Percentiles rank a stretch among this genome's conserved stretches.
Evolutionary conservation across 352 stramenopile species (phyloP).

Genomic region (Lagenidium giganteum): DNA sequence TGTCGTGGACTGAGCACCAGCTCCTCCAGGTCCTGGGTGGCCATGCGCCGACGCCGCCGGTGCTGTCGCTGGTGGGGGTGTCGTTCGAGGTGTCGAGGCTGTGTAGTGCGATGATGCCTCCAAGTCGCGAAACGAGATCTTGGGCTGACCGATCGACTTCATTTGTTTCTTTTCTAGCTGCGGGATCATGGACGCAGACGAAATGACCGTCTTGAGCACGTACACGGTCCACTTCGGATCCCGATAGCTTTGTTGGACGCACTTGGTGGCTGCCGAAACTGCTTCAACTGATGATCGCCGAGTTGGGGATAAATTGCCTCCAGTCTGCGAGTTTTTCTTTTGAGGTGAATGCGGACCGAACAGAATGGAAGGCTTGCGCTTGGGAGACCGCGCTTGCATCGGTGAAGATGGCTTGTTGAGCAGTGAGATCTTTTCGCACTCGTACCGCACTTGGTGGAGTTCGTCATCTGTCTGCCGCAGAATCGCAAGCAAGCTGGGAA

Average conservation of each 20-base stretch:
- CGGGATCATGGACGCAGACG: conserved; percentile 54
- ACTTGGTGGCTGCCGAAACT: conserved; percentile 27
- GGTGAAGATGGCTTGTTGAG: no score
- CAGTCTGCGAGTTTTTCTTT: no score
- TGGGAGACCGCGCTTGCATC: no score
- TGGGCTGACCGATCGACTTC: conserved; percentile 37
- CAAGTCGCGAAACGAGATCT: conserved; percentile 41
- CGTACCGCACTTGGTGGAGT: conserved; percentile 67
- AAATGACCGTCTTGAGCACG: conserved; percentile 62
- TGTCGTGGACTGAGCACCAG: no score
- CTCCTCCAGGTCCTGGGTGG: no score
- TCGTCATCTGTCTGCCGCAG: conserved; percentile 53
- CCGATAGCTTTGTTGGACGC: conserved; percentile 46
- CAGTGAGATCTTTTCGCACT: conserved; percentile 65
- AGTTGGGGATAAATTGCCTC: neutral
- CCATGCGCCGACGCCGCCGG: no score
- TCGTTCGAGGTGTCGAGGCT: no score
- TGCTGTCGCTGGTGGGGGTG: conserved; percentile 6
- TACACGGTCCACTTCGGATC: conserved; percentile 71
- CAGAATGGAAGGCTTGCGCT: no score
- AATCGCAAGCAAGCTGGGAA: conserved; percentile 54
- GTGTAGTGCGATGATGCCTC: no score
- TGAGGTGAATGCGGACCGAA: no score
- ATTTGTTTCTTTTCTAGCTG: conserved; percentile 70
- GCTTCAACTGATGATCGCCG: conserved; percentile 1